Evolutionary conservation across 2,329 filamentous ascomycete genomes (phyloP).

Genomic region (Alternaria atra): DNA sequence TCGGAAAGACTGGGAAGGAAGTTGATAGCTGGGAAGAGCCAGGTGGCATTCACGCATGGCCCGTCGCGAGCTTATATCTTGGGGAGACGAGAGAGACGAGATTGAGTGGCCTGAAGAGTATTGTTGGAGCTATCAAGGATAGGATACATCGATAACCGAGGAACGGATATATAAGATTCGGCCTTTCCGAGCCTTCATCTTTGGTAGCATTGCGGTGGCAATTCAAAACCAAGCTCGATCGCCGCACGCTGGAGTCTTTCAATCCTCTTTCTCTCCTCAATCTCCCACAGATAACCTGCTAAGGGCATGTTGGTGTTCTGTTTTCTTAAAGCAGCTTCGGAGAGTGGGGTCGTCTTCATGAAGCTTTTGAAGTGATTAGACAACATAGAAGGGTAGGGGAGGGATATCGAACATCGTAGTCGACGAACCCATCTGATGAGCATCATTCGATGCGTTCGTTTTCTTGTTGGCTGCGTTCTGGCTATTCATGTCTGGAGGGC

Average conservation of each 20-base stretch:
- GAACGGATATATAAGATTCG: background rate
- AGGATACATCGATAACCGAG: constrained; percentile 31
- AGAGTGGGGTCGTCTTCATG: background rate
- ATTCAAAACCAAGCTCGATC: constrained; percentile 16
- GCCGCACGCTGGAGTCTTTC: constrained; percentile 16
- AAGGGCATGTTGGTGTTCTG: constrained; percentile 11
- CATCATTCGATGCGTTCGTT: too few species aligned
- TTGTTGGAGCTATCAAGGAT: constrained; percentile 51
- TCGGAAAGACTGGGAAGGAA: constrained; percentile 63
- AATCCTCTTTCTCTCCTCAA: constrained; percentile 9
- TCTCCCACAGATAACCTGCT: constrained; percentile 5
- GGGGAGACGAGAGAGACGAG: constrained; percentile 58
- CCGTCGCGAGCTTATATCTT: constrained; percentile 71
- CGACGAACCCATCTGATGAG: background rate
- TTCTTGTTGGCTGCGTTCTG: background rate
- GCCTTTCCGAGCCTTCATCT: constrained; percentile 1
- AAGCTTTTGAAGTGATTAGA: background rate
- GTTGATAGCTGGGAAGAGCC: constrained; percentile 68
- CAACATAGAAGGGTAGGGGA: background rate
- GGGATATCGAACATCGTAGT: background rate
- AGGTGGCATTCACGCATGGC: constrained; percentile 83
- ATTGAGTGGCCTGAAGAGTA: constrained; percentile 57
- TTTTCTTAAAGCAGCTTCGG: background rate
- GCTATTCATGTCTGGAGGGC: background rate
- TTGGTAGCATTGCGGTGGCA: constrained; percentile 14